A percentile compares a stretch with the other conserved stretches of the same genome.
phyloP scores from a whole-genome alignment of 179 eudicot genomes.

The Nepenthes alata region DNA sequence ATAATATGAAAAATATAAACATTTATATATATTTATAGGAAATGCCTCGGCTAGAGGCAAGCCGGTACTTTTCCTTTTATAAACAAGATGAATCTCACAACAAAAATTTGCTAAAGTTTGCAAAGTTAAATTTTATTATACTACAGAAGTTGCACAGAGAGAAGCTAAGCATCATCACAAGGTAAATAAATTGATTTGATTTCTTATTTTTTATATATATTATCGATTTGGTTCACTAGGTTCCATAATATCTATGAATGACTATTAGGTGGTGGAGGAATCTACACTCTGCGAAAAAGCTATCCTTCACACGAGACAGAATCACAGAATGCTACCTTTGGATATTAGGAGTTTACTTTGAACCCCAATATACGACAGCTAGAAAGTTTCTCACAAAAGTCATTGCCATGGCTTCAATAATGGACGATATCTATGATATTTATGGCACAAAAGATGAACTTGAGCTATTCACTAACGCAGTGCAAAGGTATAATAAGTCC shows the following conservation, averaged over 20 bases:
- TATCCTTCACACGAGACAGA: conserved; percentile 2
- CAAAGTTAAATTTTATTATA: neutral
- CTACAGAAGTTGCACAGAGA: neutral
- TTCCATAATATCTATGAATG: no score
- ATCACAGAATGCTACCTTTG: neutral
- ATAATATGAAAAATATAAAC: no score
- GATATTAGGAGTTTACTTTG: neutral
- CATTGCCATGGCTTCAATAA: neutral
- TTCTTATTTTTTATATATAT: no score
- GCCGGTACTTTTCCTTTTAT: neutral
- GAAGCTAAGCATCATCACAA: no score
- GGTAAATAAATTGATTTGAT: neutral
- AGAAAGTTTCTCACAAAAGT: conserved; percentile 1
- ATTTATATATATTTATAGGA: neutral
- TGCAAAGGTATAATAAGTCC: neutral
- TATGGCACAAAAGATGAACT: conserved; percentile 4
- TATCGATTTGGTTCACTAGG: no score
- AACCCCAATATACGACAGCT: neutral
- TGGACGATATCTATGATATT: conserved; percentile 5
- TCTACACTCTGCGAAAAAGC: neutral
- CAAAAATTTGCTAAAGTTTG: neutral
- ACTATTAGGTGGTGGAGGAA: neutral
- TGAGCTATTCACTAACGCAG: neutral
- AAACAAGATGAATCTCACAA: neutral
- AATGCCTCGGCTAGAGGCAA: conserved; percentile 2